Conservation (phyloP, 2,329 filamentous ascomycete genomes). For the Samsoniella hepiali region DNA sequence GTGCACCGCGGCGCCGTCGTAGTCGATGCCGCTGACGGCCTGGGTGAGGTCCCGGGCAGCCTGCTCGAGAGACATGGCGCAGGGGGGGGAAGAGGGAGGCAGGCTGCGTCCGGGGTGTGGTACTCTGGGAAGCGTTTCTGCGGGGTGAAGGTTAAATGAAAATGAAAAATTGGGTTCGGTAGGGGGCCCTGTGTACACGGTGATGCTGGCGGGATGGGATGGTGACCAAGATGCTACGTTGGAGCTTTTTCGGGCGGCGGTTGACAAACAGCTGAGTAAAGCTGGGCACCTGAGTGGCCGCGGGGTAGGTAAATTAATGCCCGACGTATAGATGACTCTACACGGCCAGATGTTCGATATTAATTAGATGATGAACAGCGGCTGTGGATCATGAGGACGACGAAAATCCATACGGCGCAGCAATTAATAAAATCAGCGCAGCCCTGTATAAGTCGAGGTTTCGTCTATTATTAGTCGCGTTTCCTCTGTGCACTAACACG, state of each 20-base stretch:
- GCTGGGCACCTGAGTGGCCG: constrained; percentile 12
- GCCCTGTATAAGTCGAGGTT: not conserved
- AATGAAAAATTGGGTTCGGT: not conserved
- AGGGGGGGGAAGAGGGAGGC: not conserved
- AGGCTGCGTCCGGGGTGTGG: not conserved
- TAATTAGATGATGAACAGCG: not conserved
- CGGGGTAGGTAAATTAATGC: not conserved
- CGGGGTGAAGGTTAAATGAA: too few species aligned
- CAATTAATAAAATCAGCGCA: not conserved
- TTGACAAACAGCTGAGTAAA: constrained; percentile 14
- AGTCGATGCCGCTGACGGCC: constrained; percentile 17
- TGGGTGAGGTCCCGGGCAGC: constrained; percentile 10
- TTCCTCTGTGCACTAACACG: not conserved
- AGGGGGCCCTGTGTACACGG: not conserved
- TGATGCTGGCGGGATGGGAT: not conserved
- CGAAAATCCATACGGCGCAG: not conserved
- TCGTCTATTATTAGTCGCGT: not conserved
- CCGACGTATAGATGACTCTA: not conserved
- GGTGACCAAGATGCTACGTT: not conserved
- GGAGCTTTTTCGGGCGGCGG: not conserved
- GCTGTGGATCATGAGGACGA: not conserved
- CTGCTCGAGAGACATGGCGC: constrained; percentile 16
- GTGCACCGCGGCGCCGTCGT: constrained; percentile 13
- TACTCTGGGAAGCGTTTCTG: not conserved
- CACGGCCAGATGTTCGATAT: not conserved